These are phyloP conservation scores for Tulasnella sp. DNA, from an alignment of 768 basidiomycete species.

Conservation along the genomic window DNA sequence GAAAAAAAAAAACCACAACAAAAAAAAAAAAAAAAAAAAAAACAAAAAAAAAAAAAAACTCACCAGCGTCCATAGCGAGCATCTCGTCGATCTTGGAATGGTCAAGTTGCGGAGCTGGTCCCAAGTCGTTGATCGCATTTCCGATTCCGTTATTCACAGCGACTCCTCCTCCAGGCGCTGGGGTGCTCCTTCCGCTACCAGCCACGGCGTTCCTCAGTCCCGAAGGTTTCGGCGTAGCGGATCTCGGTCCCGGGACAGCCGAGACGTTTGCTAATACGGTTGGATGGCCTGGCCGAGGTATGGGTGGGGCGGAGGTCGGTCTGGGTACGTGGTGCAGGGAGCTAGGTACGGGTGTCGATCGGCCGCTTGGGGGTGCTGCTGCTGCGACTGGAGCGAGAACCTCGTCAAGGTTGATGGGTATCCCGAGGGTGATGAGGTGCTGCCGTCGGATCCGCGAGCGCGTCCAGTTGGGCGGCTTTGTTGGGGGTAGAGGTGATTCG, in stretches of 20 bases:
- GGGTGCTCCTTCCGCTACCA: conserved; percentile 37
- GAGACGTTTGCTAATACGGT: conserved; percentile 38
- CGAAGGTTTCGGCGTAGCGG: conserved; percentile 38
- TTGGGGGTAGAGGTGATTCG: conserved; percentile 63
- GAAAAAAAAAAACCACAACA: background rate
- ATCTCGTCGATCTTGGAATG: conserved; percentile 59
- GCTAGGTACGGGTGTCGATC: conserved; percentile 51
- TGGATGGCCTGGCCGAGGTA: conserved; percentile 45
- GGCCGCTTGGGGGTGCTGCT: conserved; percentile 63
- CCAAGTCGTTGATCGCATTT: conserved; percentile 44
- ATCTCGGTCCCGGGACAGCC: conserved; percentile 27
- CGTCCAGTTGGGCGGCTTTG: conserved; percentile 89
- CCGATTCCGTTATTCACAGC: background rate
- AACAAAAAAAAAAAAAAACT: conserved; percentile 31
- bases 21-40: background rate
- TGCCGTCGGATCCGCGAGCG: conserved; percentile 86
- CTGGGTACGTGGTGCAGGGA: conserved; percentile 81
- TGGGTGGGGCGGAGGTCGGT: conserved; percentile 76
- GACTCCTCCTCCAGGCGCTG: background rate
- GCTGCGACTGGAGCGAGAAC: conserved; percentile 64
- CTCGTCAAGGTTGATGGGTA: conserved; percentile 94
- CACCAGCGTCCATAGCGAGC: conserved; percentile 65
- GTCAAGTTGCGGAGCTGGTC: conserved; percentile 74
- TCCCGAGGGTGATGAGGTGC: conserved; percentile 85
- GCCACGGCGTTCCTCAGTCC: conserved; percentile 29